Conservation (phyloP, 495 filamentous ascomycete species). For the Podospora pseudoanserina region DNA sequence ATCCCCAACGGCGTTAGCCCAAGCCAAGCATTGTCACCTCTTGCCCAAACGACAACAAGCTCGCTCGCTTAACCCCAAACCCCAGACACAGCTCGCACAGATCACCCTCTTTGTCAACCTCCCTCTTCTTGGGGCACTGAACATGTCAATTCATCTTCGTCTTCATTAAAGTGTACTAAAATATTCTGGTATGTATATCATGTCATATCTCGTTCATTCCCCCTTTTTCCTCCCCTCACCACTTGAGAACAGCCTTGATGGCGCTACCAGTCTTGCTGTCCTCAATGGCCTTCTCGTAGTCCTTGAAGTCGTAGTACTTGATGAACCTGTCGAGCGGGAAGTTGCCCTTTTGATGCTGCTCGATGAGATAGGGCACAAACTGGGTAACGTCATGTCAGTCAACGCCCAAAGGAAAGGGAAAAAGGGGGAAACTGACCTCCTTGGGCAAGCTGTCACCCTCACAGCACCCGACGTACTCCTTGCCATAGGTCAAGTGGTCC, state of each 20-base stretch:
- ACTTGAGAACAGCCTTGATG: constrained; percentile 32
- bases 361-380: constrained; percentile 38
- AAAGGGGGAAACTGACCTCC: constrained; percentile 19
- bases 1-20: not conserved
- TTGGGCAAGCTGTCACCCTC: constrained; percentile 29
- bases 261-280: constrained; percentile 24
- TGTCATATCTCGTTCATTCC: not conserved
- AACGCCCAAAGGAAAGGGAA: constrained; percentile 7
- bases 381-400: constrained; percentile 31
- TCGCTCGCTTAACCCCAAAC: not conserved
- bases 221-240: constrained; percentile 2
- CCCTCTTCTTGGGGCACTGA: not conserved
- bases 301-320: constrained; percentile 29
- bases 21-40: not conserved
- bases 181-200: not conserved
- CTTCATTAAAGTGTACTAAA: not conserved
- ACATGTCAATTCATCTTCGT: not conserved
- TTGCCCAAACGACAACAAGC: not conserved
- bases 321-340: constrained; percentile 43
- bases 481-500: constrained; percentile 29
- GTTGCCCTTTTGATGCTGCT: constrained; percentile 39
- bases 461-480: constrained; percentile 32
- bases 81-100: not conserved
- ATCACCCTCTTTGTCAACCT: not conserved
- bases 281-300: constrained; percentile 27